Evolutionary conservation across 768 basidiomycete genomes (phyloP).

Genomic region (Auricularia auricula-judae): DNA sequence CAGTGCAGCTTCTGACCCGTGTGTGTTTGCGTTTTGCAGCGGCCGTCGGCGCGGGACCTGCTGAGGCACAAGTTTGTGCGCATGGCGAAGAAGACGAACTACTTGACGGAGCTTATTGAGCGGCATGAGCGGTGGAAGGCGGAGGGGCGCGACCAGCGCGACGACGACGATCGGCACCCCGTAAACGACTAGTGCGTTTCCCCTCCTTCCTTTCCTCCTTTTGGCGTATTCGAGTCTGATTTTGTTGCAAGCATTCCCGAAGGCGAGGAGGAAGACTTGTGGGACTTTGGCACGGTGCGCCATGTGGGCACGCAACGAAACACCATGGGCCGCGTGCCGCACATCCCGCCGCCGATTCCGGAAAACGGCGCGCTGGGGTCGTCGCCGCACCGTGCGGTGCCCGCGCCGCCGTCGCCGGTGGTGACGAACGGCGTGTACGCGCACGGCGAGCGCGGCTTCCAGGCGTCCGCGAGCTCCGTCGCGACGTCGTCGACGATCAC

Average conservation of each 20-base stretch:
- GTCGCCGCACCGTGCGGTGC: slow-evolving; percentile 1
- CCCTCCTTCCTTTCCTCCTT: neutral
- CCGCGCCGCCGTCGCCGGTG: slow-evolving; percentile 3
- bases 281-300: slow-evolving; percentile 97
- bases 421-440: slow-evolving; percentile 2
- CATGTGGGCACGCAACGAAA: slow-evolving; percentile 41
- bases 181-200: slow-evolving; percentile 52
- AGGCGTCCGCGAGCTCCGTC: slow-evolving; percentile 32
- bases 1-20: too few species aligned
- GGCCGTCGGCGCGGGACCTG: slow-evolving; percentile 89
- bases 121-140: slow-evolving; percentile 88
- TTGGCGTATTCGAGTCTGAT: slow-evolving; percentile 2
- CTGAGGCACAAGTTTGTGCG: slow-evolving; percentile 94
- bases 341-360: slow-evolving; percentile 63
- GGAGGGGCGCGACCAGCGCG: slow-evolving; percentile 68
- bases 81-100: slow-evolving; percentile 89
- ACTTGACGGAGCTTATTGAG: slow-evolving; percentile 92
- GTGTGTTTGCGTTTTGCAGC: slow-evolving; percentile 31
- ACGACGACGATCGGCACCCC: slow-evolving; percentile 57
- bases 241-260: slow-evolving; percentile 32
- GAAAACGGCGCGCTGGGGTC: slow-evolving; percentile 50
- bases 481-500: slow-evolving; percentile 11
- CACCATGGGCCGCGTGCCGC: slow-evolving; percentile 58
- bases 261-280: slow-evolving; percentile 61
- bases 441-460: slow-evolving; percentile 11